Evolutionary conservation across 306 rosid species (phyloP).

Genomic region (Canavalia ensiformis): DNA sequence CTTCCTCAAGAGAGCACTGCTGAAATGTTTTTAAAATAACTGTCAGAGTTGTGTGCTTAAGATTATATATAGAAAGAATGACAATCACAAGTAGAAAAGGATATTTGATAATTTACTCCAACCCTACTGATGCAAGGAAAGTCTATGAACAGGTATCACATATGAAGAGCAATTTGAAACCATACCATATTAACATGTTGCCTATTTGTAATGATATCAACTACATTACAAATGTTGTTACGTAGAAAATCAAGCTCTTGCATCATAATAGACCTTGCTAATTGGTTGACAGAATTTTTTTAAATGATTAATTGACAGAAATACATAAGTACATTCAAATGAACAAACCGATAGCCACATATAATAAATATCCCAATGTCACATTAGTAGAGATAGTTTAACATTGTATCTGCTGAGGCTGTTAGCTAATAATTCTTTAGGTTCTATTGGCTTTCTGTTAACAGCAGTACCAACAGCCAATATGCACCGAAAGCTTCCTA

Average conservation of each 20-base stretch:
- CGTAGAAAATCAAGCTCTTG: background rate
- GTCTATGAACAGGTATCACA: conserved; percentile 27
- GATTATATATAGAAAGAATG: background rate
- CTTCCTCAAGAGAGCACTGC: conserved; percentile 76
- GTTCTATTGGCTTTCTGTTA: too few relatives aligned
- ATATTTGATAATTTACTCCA: background rate
- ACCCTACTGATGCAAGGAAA: background rate
- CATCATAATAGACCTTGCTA: background rate
- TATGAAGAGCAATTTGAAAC: background rate
- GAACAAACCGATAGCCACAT: conserved; percentile 5
- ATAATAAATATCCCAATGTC: conserved; percentile 1
- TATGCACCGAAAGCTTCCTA: too few relatives aligned
- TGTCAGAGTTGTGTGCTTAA: conserved; percentile 23
- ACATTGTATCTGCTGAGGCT: too few relatives aligned
- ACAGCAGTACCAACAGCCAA: too few relatives aligned
- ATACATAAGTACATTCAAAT: conserved; percentile 30
- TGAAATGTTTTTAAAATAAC: conserved; percentile 51
- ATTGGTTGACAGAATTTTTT: background rate
- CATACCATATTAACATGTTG: background rate
- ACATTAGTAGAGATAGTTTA: background rate
- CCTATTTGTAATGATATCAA: conserved; percentile 20
- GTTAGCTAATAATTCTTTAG: too few relatives aligned
- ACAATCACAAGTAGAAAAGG: conserved; percentile 12
- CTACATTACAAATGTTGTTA: conserved; percentile 12
- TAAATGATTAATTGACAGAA: background rate